Evolutionary conservation across 495 filamentous ascomycete genomes (phyloP), one percentile per base, ranked within the genome.

Genomic region (Tuber indicum): DNA sequence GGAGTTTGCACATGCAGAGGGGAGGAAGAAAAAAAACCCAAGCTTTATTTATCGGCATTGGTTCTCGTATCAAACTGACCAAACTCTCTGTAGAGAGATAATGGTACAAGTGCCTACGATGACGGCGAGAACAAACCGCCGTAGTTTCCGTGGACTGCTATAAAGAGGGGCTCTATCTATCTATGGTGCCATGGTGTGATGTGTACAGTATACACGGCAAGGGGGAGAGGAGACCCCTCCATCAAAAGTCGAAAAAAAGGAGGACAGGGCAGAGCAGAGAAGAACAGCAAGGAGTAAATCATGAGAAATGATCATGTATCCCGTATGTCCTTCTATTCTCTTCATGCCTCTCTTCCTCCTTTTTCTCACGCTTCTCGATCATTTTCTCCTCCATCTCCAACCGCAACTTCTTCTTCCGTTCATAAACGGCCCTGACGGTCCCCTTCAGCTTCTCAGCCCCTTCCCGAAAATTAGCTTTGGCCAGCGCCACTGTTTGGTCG

Each of bases 371-470:
- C 69, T 70, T 75, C 77, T 87, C 86, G 77, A 81, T 84, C 83
- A 87, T 83, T 77, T 82, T 81, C 42, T 80, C 77, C 84, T 94
- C 90, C 71, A 85, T 85, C 79, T 89, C 86, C 77, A 92, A 77
- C 71, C 95, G 87, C 83, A 87, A 83, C 80, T 86, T 88, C 85
- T 90, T 94, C 87, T 97, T 97, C 76, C 96, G 87, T 87, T 97
- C 93, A 84, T 97, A 99, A 1, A 99, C 94, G 23, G 94, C 96
- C 72, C 91, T 86, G n/a, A 98, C 91, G 39, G 91, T 91, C 39
- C 90, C 88, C 75, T 89, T 90, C 39, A 93, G 91, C 84, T 91
- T 90, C 66, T 92, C 91, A 74, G 88, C 87, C 1, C 96, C 93
- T 83, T 96, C 91, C 8, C 87, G 87, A 78, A 92, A 99, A 84